Evolutionary conservation across 164 flowering plant genomes (phyloP).

Genomic region (Vitis riparia): DNA sequence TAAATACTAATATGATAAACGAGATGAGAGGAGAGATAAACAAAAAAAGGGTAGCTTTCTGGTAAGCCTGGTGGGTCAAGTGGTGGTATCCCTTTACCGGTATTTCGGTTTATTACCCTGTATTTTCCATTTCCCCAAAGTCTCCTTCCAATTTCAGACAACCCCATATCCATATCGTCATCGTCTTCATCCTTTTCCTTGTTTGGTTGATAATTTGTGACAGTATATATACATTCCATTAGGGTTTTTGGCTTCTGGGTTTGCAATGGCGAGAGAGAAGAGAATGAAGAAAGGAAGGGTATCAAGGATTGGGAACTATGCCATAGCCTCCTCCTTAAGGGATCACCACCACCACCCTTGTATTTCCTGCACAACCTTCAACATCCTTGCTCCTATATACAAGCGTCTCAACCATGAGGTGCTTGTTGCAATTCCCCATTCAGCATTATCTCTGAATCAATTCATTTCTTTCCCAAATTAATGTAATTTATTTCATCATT

Average conservation of each 20-base stretch:
- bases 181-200: too few relatives aligned
- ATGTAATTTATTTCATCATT: background rate
- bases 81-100: too few relatives aligned
- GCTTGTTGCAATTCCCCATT: background rate
- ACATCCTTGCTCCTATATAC: constrained; percentile 94
- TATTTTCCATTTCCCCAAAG: too few relatives aligned
- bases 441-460: background rate
- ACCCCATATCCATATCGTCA: too few relatives aligned
- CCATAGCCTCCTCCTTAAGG: constrained; percentile 52
- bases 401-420: constrained; percentile 77
- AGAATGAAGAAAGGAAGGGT: constrained; percentile 46
- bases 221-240: background rate
- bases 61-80: too few relatives aligned
- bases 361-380: constrained; percentile 92
- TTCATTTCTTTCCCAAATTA: background rate
- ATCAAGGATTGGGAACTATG: constrained; percentile 60
- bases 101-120: too few relatives aligned
- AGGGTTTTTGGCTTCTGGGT: too few relatives aligned
- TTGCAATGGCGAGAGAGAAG: background rate
- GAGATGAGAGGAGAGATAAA: too few relatives aligned
- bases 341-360: constrained; percentile 51
- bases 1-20: too few relatives aligned
- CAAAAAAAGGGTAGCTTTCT: too few relatives aligned
- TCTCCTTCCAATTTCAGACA: too few relatives aligned
- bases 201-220: too few relatives aligned